Evolutionary conservation across 306 rosid species (phyloP).

Genomic region (Vigna reflexopilosa): DNA sequence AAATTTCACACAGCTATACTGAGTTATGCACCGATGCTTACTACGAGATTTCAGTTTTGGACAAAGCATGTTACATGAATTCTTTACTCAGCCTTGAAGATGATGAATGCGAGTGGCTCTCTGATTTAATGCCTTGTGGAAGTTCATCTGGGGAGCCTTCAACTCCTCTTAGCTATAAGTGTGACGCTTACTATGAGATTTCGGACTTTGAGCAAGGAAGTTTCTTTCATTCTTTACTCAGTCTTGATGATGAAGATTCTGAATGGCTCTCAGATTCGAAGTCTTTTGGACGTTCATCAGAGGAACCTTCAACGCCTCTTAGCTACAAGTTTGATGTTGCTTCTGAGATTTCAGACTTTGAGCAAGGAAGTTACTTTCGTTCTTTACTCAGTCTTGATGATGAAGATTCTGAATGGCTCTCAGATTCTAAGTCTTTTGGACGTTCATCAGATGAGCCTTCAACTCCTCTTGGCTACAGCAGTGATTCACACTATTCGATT

Average conservation of each 20-base stretch:
- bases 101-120: slow-evolving; percentile 43
- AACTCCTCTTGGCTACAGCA: slow-evolving; percentile 37
- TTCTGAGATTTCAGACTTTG: slow-evolving; percentile 37
- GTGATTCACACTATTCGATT: slow-evolving; percentile 27
- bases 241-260: background rate
- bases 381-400: slow-evolving; percentile 58
- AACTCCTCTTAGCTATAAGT: background rate
- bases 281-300: background rate
- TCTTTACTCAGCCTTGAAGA: slow-evolving; percentile 56
- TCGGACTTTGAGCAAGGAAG: background rate
- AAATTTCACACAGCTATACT: background rate
- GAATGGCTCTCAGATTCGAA: background rate
- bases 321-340: slow-evolving; percentile 24
- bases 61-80: slow-evolving; percentile 37
- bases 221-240: slow-evolving; percentile 4
- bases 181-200: slow-evolving; percentile 2
- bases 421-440: background rate
- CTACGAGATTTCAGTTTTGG: slow-evolving; percentile 27
- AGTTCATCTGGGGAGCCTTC: slow-evolving; percentile 1
- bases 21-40: background rate
- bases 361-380: slow-evolving; percentile 35
- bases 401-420: slow-evolving; percentile 3
- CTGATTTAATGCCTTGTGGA: too few relatives aligned
- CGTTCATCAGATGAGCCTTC: slow-evolving; percentile 26
- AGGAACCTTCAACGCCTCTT: background rate